Conservation (phyloP, 768 basidiomycete genomes). For the Macrolepiota dolichaula region DNA sequence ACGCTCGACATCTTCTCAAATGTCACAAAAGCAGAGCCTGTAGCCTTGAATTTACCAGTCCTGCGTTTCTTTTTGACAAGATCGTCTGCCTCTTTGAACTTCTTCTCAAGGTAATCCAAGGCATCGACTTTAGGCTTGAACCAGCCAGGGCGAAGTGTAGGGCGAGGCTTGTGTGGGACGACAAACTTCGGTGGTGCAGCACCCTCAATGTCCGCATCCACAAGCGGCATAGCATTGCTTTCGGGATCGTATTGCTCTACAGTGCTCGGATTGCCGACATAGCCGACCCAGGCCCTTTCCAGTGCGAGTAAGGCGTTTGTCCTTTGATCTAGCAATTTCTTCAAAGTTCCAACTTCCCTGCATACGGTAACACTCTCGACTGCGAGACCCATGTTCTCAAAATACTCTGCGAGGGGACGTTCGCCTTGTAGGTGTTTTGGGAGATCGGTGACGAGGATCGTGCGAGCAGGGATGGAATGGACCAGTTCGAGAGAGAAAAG, state of each 20-base stretch:
- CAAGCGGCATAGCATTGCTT: conserved; percentile 41
- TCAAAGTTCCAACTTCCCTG: conserved; percentile 75
- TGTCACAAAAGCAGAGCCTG: conserved; percentile 89
- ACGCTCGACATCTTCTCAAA: conserved; percentile 95
- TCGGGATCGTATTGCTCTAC: conserved; percentile 81
- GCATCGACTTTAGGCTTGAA: conserved; percentile 82
- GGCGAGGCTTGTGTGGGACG: conserved; percentile 71
- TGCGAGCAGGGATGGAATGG: conserved; percentile 91
- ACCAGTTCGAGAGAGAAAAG: conserved; percentile 93
- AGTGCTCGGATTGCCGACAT: conserved; percentile 91
- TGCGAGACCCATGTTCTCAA: conserved; percentile 80
- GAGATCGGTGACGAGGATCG: conserved; percentile 82
- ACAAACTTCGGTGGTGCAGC: conserved; percentile 55
- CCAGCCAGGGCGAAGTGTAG: conserved; percentile 73
- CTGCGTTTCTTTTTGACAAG: conserved; percentile 71
- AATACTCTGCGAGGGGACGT: conserved; percentile 85
- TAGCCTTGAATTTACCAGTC: conserved; percentile 73
- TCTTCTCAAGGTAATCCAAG: conserved; percentile 78
- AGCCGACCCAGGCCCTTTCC: conserved; percentile 84
- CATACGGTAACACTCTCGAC: conserved; percentile 94
- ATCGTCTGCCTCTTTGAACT: conserved; percentile 82
- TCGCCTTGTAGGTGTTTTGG: conserved; percentile 86
- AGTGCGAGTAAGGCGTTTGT: conserved; percentile 78
- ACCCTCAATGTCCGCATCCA: conserved; percentile 53
- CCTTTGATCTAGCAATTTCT: conserved; percentile 69